Conservation (phyloP, 495 filamentous ascomycete species). For the Aspergillus sclerotioniger region DNA sequence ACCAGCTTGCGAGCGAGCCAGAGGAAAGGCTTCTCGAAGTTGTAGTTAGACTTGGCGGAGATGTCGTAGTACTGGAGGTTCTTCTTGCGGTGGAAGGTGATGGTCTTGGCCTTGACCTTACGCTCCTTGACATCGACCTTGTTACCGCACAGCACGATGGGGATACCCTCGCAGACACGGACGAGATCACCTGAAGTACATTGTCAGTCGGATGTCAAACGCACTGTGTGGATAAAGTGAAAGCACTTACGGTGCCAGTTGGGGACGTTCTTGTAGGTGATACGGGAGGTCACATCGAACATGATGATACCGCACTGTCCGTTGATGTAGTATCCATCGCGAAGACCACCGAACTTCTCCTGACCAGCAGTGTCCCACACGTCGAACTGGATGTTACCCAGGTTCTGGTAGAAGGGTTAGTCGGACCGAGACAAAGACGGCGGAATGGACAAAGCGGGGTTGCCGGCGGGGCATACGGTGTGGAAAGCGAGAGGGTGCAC, state of each 20-base stretch:
- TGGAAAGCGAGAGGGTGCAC: constrained; percentile 94
- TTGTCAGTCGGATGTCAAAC: constrained; percentile 14
- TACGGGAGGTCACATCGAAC: constrained; percentile 99
- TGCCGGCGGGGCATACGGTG: constrained; percentile 66
- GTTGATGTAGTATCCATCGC: constrained; percentile 99
- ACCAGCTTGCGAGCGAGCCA: constrained; percentile 99
- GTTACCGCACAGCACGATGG: constrained; percentile 97
- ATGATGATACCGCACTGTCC: constrained; percentile 99
- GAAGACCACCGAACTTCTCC: constrained; percentile 99
- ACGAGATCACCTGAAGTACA: constrained; percentile 81
- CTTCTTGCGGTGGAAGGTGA: constrained; percentile 99
- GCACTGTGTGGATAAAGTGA: not conserved
- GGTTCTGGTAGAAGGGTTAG: constrained; percentile 68
- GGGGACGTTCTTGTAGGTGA: constrained; percentile 99
- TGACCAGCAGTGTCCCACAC: constrained; percentile 99
- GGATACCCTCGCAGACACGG: constrained; percentile 99
- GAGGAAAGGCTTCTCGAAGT: constrained; percentile 99
- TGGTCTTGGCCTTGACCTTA: constrained; percentile 99
- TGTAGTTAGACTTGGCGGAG: constrained; percentile 99
- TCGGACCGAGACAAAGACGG: constrained; percentile 19
- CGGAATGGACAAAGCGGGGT: constrained; percentile 30
- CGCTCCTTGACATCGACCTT: constrained; percentile 99
- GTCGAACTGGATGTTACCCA: constrained; percentile 96
- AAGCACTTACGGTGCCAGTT: constrained; percentile 97
- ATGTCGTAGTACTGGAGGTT: constrained; percentile 99